Evolutionary conservation across 805 yeast genomes (phyloP).

Genomic region (Metschnikowia vanudenii): DNA sequence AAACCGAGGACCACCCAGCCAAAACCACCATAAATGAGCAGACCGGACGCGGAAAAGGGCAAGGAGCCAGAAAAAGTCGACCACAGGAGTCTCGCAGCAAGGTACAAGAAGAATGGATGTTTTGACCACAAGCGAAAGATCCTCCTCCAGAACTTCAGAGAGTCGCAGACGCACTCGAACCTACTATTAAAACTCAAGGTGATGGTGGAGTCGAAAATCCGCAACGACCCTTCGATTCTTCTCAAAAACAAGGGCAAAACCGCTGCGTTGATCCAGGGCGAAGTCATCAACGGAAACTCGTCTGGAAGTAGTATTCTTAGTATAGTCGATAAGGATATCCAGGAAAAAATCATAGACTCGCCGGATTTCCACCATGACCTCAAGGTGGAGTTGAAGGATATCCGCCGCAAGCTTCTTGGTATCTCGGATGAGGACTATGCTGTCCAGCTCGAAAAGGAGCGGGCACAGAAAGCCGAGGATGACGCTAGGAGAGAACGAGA

Average conservation of each 20-base stretch:
- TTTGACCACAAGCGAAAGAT: slow-evolving; percentile 47
- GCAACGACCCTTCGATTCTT: slow-evolving; percentile 47
- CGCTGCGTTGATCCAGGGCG: slow-evolving; percentile 53
- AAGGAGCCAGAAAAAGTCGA: slow-evolving; percentile 16
- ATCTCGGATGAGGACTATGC: slow-evolving; percentile 42
- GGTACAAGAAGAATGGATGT: slow-evolving; percentile 48
- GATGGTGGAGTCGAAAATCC: slow-evolving; percentile 46
- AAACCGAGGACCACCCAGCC: too few relatives aligned
- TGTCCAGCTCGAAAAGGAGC: slow-evolving; percentile 24
- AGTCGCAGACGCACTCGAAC: slow-evolving; percentile 40
- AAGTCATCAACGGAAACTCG: slow-evolving; percentile 32
- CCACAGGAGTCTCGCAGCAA: slow-evolving; percentile 39
- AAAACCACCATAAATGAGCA: not conserved
- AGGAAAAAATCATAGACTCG: slow-evolving; percentile 43
- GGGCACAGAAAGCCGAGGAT: slow-evolving; percentile 19
- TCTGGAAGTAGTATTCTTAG: slow-evolving; percentile 29
- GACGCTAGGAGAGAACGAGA: slow-evolving; percentile 17
- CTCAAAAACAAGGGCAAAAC: slow-evolving; percentile 49
- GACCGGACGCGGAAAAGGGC: not conserved
- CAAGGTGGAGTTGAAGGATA: slow-evolving; percentile 33
- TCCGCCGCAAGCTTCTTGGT: slow-evolving; percentile 32
- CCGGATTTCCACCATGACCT: slow-evolving; percentile 38
- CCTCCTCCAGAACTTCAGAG: slow-evolving; percentile 43
- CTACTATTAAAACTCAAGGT: slow-evolving; percentile 39
- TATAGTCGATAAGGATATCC: slow-evolving; percentile 45